These are phyloP conservation scores for Argentina anserina DNA, from an alignment of 306 rosid genomes.

Conservation along the genomic window DNA sequence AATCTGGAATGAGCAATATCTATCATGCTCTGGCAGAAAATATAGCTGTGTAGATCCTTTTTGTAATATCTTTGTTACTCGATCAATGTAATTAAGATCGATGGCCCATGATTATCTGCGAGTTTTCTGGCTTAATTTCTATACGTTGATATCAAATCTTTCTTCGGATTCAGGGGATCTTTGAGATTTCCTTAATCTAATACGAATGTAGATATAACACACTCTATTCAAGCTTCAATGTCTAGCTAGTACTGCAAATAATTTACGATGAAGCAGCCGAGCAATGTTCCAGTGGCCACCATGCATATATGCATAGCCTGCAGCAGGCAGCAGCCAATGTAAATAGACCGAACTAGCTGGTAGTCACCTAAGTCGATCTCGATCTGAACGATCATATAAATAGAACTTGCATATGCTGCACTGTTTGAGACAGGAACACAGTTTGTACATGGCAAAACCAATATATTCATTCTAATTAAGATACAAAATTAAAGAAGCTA, in stretches of 20 bases:
- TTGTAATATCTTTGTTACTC: not conserved
- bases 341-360: not conserved
- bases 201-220: no score
- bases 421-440: no score
- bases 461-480: no score
- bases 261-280: not conserved
- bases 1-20: not conserved
- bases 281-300: not conserved
- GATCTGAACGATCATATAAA: not conserved
- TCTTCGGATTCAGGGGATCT: not conserved
- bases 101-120: not conserved
- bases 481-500: no score
- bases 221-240: not conserved
- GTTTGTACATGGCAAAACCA: not conserved
- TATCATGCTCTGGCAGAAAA: not conserved
- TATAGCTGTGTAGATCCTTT: not conserved
- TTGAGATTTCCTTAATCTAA: not conserved
- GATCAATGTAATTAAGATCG: not conserved
- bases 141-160: not conserved
- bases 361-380: not conserved
- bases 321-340: not conserved
- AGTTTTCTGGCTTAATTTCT: not conserved
- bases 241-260: not conserved
- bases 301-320: not conserved
- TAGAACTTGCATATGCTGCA: no score